Conservation (phyloP, 768 basidiomycete species). For the Lanmaoa pseudosensibilis region DNA sequence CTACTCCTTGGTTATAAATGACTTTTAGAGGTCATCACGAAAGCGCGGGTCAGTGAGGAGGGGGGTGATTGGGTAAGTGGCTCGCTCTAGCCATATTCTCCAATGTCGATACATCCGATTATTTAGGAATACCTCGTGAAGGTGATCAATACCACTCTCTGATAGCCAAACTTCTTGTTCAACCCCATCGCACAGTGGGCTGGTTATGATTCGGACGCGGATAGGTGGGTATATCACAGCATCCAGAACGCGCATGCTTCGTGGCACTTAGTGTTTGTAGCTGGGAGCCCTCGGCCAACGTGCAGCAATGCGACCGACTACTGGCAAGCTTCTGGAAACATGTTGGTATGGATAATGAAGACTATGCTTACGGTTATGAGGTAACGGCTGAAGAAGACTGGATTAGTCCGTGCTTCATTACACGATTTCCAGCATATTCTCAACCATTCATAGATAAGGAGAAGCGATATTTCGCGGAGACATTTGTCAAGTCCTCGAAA, state of each 20-base stretch:
- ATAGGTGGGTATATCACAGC: slow-evolving; percentile 45
- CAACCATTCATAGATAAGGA: slow-evolving; percentile 35
- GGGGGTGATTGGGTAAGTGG: slow-evolving; percentile 53
- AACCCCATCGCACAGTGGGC: slow-evolving; percentile 54
- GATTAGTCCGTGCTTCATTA: slow-evolving; percentile 48
- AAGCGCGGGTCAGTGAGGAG: slow-evolving; percentile 51
- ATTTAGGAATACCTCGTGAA: slow-evolving; percentile 67
- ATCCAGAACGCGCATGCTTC: neutral
- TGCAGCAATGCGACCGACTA: slow-evolving; percentile 56
- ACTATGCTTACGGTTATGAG: slow-evolving; percentile 50
- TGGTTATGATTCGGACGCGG: slow-evolving; percentile 53
- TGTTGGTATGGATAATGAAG: slow-evolving; percentile 55
- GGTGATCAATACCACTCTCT: slow-evolving; percentile 36
- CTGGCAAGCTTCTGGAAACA: slow-evolving; percentile 65
- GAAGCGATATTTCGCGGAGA: slow-evolving; percentile 37
- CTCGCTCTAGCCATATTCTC: neutral
- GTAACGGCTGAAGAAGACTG: slow-evolving; percentile 47
- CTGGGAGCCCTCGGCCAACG: slow-evolving; percentile 69
- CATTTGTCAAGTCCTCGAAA: slow-evolving; percentile 24
- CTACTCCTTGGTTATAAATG: neutral
- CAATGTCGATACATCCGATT: neutral
- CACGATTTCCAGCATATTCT: neutral
- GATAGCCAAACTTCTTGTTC: neutral
- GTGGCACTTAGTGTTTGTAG: slow-evolving; percentile 35
- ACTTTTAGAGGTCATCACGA: slow-evolving; percentile 56